These are phyloP conservation scores for Aleurites moluccanus DNA, from an alignment of 441 rosid genomes.

Conservation along the genomic window DNA sequence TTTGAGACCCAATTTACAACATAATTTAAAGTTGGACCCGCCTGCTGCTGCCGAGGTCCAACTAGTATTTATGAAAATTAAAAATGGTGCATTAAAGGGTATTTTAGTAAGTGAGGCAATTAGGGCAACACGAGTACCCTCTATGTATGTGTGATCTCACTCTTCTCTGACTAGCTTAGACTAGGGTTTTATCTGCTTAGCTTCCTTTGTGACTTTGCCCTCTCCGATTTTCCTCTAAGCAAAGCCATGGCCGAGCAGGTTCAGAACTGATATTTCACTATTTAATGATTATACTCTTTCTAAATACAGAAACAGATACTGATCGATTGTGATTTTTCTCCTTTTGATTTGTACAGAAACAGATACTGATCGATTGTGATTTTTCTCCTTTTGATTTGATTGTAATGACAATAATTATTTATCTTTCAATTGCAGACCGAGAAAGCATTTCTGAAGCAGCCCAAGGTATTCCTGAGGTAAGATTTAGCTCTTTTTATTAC, in stretches of 20 bases:
- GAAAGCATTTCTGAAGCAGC: constrained; percentile 78
- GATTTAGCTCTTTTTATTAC: neutral
- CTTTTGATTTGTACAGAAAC: neutral
- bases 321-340: neutral
- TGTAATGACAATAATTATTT: neutral
- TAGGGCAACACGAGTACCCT: neutral
- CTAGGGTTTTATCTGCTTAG: neutral
- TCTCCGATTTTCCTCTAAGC: neutral
- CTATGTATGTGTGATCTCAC: neutral
- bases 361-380: neutral
- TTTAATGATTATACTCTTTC: neutral
- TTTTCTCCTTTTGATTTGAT: neutral
- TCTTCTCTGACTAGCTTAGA: neutral
- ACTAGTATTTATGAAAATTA: neutral
- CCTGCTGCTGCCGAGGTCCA: no score
- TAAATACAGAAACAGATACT: neutral
- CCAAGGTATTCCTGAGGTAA: constrained; percentile 70
- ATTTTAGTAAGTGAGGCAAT: neutral
- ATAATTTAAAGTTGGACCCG: no score
- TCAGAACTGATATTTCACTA: neutral
- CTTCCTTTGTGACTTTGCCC: neutral
- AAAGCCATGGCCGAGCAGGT: constrained; percentile 48
- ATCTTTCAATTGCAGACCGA: constrained; percentile 43
- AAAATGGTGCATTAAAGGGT: neutral
- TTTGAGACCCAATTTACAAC: no score